Evolutionary conservation across 441 rosid genomes (phyloP).

Genomic region (Dalechampia spathulata): DNA sequence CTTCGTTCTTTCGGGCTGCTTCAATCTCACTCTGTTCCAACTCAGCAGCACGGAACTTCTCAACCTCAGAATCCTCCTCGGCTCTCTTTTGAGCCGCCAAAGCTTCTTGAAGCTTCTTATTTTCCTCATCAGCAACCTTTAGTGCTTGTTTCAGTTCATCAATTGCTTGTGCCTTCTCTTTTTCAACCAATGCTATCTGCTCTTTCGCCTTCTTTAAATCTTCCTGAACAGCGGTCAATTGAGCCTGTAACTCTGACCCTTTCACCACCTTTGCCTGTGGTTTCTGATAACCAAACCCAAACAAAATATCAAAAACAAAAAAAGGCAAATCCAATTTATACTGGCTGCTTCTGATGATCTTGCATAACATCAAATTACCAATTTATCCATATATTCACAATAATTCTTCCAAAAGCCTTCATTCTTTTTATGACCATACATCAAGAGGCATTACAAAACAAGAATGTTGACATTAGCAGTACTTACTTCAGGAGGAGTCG

Average conservation of each 20-base stretch:
- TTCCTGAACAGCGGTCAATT: constrained; percentile 53
- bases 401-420: no score
- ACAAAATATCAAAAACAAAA: constrained; percentile 5
- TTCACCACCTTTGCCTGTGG: constrained; percentile 38
- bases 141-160: constrained; percentile 67
- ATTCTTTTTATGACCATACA: background rate
- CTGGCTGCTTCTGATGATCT: no score
- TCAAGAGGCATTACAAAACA: background rate
- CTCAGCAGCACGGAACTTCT: constrained; percentile 79
- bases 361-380: no score
- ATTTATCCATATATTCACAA: no score
- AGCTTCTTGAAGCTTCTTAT: constrained; percentile 74
- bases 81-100: constrained; percentile 78
- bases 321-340: no score
- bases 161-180: constrained; percentile 59
- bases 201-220: constrained; percentile 80
- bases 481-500: constrained; percentile 64
- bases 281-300: constrained; percentile 41
- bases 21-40: constrained; percentile 84
- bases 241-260: constrained; percentile 63
- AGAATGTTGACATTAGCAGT: background rate
- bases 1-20: constrained; percentile 65
- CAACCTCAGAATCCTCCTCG: constrained; percentile 67
- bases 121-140: constrained; percentile 54
- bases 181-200: constrained; percentile 54